Percentiles rank a stretch among this genome's conserved stretches.
Conservation (phyloP, 106 monocot genomes). For the Alisma plantagoaquatica region DNA sequence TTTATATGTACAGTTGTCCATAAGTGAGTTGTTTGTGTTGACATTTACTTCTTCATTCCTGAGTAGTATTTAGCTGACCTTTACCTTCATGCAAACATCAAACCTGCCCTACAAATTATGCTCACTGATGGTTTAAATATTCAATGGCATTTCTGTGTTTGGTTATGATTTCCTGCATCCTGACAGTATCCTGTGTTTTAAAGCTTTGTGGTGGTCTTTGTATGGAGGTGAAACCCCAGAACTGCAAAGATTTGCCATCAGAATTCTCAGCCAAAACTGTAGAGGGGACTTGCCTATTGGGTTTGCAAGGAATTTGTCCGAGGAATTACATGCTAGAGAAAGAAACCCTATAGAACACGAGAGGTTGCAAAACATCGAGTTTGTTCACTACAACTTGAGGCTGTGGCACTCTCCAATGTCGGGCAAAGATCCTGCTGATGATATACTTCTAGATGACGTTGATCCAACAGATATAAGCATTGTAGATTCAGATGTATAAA, state of each 20-base stretch:
- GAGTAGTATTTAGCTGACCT: background rate
- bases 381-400: constrained; percentile 49
- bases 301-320: constrained; percentile 34
- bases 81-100: background rate
- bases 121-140: constrained; percentile 3
- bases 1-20: background rate
- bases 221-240: constrained; percentile 39
- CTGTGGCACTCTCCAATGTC: constrained; percentile 12
- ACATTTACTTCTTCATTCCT: background rate
- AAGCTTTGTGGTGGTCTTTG: constrained; percentile 60
- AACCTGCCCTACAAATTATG: too few species aligned
- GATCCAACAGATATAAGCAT: background rate
- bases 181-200: constrained; percentile 18
- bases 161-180: too few species aligned
- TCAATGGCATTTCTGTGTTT: too few species aligned
- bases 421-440: constrained; percentile 3
- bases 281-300: constrained; percentile 39
- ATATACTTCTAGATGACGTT: background rate
- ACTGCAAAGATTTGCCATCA: constrained; percentile 44
- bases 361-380: constrained; percentile 43
- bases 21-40: background rate
- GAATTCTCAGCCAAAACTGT: constrained; percentile 57
- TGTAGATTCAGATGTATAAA: too few species aligned
- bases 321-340: constrained; percentile 38
- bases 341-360: constrained; percentile 37